phyloP scores from a whole-genome alignment of 441 rosid species.

The Euphorbia corollata region DNA sequence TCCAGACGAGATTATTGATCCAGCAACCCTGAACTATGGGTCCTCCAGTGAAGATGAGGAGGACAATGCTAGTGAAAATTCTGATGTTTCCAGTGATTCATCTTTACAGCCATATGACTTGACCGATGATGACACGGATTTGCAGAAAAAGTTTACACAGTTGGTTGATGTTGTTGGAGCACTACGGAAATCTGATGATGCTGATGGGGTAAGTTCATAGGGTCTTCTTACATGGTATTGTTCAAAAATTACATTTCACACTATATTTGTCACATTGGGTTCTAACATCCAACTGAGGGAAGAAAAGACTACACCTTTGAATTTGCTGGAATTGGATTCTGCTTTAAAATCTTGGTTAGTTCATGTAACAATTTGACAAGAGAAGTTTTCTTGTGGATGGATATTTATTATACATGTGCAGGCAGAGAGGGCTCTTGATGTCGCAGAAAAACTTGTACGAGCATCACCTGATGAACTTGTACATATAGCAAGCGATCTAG shows the following conservation, averaged over 20 bases:
- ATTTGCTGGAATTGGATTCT: constrained; percentile 12
- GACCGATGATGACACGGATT: constrained; percentile 73
- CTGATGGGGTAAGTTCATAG: constrained; percentile 69
- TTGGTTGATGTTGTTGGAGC: constrained; percentile 92
- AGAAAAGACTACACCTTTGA: not conserved
- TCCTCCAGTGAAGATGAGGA: constrained; percentile 50
- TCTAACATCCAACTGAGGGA: constrained; percentile 8
- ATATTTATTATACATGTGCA: no score
- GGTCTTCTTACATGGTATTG: constrained; percentile 12
- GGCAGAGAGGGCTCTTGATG: constrained; percentile 86
- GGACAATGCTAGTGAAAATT: constrained; percentile 51
- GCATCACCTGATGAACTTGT: constrained; percentile 92
- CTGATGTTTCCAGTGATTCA: constrained; percentile 68
- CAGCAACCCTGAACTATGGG: constrained; percentile 53
- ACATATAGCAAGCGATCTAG: constrained; percentile 73
- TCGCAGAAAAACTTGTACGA: constrained; percentile 81
- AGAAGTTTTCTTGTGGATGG: constrained; percentile 8
- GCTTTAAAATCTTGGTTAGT: not conserved
- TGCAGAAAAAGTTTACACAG: constrained; percentile 60
- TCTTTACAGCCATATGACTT: constrained; percentile 90
- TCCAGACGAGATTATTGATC: constrained; percentile 93
- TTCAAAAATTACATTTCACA: constrained; percentile 6
- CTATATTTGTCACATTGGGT: constrained; percentile 13
- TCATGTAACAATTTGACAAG: constrained; percentile 5
- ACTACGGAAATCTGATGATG: constrained; percentile 82